A percentile compares a stretch with the other conserved stretches of the same genome.
These are phyloP conservation scores for Suillus spraguei DNA, from an alignment of 768 basidiomycete genomes.

Conservation along the genomic window DNA sequence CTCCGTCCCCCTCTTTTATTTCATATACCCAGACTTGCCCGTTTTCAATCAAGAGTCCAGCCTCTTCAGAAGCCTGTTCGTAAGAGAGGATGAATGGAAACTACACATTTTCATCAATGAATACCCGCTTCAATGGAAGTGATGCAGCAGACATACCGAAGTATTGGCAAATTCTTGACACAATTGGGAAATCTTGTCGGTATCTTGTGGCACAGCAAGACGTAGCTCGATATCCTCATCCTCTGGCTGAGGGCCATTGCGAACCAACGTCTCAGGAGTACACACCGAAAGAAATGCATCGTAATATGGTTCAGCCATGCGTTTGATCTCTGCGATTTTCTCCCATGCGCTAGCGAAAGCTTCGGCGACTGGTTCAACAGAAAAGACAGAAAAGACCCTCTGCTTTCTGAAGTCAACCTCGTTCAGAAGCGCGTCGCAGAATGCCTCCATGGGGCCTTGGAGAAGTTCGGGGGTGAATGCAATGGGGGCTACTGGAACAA, in stretches of 20 bases:
- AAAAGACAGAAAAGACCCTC: constrained; percentile 70
- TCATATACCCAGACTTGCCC: constrained; percentile 58
- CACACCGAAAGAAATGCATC: constrained; percentile 50
- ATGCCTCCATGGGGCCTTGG: constrained; percentile 35
- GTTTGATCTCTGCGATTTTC: constrained; percentile 38
- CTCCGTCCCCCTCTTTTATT: constrained; percentile 29
- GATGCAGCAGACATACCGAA: constrained; percentile 41
- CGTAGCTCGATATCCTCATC: constrained; percentile 37
- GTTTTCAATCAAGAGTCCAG: constrained; percentile 47
- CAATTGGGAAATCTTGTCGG: constrained; percentile 42
- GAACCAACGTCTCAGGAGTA: constrained; percentile 39
- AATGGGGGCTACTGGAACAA: constrained; percentile 40
- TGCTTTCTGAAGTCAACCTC: constrained; percentile 26
- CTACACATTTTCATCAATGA: constrained; percentile 36
- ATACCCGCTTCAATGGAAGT: constrained; percentile 8
- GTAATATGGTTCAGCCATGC: constrained; percentile 51
- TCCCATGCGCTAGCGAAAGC: constrained; percentile 49
- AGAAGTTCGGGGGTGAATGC: constrained; percentile 36
- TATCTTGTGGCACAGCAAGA: constrained; percentile 40
- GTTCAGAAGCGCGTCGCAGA: constrained; percentile 37
- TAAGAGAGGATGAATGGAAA: constrained; percentile 40
- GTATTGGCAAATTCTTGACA: constrained; percentile 55
- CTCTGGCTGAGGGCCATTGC: constrained; percentile 28
- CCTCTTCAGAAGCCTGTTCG: constrained; percentile 45
- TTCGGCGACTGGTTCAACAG: constrained; percentile 42